A percentile compares a stretch with the other conserved stretches of the same genome.
phyloP scores from a whole-genome alignment of 345 rosid species.

The Arabis hirsuta region DNA sequence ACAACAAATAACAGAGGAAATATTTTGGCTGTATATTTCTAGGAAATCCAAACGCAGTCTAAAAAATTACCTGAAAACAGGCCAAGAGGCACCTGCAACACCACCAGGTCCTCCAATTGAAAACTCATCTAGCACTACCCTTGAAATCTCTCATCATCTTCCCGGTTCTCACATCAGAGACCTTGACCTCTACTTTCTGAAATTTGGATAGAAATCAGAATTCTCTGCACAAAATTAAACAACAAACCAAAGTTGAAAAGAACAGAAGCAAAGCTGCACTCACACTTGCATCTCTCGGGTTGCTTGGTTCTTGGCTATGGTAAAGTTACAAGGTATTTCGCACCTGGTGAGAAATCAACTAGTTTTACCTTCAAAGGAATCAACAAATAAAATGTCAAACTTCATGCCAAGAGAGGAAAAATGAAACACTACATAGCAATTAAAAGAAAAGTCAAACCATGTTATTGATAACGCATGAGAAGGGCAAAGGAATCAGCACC shows the following conservation, averaged over 20 bases:
- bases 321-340: constrained; percentile 92
- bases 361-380: constrained; percentile 64
- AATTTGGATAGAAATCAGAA: constrained; percentile 33
- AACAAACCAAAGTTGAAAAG: not conserved
- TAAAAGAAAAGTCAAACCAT: constrained; percentile 52
- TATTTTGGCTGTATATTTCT: not conserved
- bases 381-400: constrained; percentile 14
- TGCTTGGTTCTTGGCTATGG: constrained; percentile 94
- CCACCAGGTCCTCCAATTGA: constrained; percentile 87
- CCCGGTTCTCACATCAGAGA: constrained; percentile 91
- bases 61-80: constrained; percentile 68
- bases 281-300: constrained; percentile 89
- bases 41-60: not conserved
- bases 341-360: constrained; percentile 92
- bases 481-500: constrained; percentile 85
- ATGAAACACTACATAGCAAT: not conserved
- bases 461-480: constrained; percentile 87
- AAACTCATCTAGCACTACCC: constrained; percentile 92
- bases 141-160: constrained; percentile 92
- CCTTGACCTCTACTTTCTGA: constrained; percentile 79
- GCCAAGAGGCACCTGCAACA: constrained; percentile 91
- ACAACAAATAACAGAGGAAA: not conserved
- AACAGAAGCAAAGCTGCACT: constrained; percentile 37
- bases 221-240: not conserved
- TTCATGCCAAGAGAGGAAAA: constrained; percentile 25